Evolutionary conservation across 331 rosid genomes (phyloP).

Genomic region (Prunus yedoensis): DNA sequence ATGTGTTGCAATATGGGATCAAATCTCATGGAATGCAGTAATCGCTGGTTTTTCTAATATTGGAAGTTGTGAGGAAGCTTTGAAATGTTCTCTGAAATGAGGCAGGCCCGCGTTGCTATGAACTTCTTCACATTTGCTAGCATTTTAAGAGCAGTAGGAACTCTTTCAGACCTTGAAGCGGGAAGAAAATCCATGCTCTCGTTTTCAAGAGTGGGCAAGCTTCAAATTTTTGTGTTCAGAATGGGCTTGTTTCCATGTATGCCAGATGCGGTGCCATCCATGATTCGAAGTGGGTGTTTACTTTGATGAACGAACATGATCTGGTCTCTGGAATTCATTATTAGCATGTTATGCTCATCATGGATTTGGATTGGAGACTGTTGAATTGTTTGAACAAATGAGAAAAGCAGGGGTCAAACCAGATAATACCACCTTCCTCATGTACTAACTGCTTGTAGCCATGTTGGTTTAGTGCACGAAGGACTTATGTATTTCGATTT

Average conservation of each 20-base stretch:
- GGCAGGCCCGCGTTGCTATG: conserved; percentile 22
- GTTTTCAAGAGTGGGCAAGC: conserved; percentile 39
- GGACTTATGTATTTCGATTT: conserved; percentile 45
- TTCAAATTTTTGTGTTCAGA: conserved; percentile 35
- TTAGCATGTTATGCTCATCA: conserved; percentile 43
- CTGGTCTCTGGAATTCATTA: conserved; percentile 45
- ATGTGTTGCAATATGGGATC: conserved; percentile 27
- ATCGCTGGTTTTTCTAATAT: conserved; percentile 51
- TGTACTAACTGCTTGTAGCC: conserved; percentile 55
- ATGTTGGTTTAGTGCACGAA: conserved; percentile 44
- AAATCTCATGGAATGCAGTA: conserved; percentile 48
- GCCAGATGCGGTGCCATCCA: conserved; percentile 45
- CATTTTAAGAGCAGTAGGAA: conserved; percentile 29
- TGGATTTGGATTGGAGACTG: conserved; percentile 43
- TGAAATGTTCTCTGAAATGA: conserved; percentile 35
- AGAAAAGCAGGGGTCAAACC: conserved; percentile 36
- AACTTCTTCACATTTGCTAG: conserved; percentile 45
- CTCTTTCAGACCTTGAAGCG: conserved; percentile 35
- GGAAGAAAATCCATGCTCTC: conserved; percentile 49
- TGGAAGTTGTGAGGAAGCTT: conserved; percentile 37
- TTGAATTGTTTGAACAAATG: conserved; percentile 46
- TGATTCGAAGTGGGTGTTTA: conserved; percentile 36
- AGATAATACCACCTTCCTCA: conserved; percentile 40
- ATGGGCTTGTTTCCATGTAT: conserved; percentile 57
- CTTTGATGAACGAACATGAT: conserved; percentile 36